These are phyloP conservation scores for Przewalskia tangutica DNA, from an alignment of 257 asterid genomes.

Conservation along the genomic window DNA sequence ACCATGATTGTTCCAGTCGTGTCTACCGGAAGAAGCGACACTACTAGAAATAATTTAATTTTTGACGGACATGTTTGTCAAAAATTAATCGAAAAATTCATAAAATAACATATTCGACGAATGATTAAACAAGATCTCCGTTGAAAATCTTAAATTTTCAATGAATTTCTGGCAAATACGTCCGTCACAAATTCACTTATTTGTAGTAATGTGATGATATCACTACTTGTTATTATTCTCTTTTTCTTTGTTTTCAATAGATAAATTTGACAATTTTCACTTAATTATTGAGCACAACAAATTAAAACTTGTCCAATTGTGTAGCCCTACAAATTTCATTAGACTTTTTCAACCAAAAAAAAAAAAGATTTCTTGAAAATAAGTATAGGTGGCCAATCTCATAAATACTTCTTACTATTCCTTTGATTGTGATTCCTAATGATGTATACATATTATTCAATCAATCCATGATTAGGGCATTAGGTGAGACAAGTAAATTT, in stretches of 20 bases:
- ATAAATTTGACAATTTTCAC: background rate
- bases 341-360: background rate
- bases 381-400: background rate
- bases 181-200: background rate
- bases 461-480: background rate
- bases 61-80: accelerated
- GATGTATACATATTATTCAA: background rate
- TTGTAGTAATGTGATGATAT: background rate
- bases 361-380: background rate
- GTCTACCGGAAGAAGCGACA: background rate
- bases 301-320: background rate
- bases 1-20: background rate
- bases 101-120: background rate
- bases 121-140: background rate
- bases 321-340: background rate
- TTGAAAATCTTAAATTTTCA: background rate
- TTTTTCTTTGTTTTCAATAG: background rate
- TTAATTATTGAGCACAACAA: background rate
- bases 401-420: background rate
- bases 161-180: background rate
- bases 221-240: background rate
- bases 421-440: background rate
- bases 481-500: background rate
- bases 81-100: background rate
- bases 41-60: background rate